phyloP scores from a whole-genome alignment of 1,139 yeast species.

The Diutina catenulata region DNA sequence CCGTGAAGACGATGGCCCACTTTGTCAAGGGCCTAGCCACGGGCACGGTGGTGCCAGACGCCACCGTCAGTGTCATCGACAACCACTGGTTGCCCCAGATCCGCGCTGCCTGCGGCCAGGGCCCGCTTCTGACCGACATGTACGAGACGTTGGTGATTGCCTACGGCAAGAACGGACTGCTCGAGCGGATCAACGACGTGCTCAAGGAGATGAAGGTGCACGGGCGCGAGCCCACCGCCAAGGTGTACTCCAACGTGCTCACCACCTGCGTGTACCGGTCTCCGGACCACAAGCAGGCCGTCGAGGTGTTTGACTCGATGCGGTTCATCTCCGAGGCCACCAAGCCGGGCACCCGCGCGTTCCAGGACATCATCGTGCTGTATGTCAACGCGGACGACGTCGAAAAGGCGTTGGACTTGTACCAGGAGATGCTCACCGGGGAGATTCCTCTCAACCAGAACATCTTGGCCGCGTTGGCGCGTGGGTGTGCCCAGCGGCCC shows the following conservation, averaged over 20 bases:
- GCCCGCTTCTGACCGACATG: conserved; percentile 15
- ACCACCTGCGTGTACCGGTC: conserved; percentile 52
- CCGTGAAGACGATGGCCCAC: conserved; percentile 27
- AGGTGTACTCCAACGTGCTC: conserved; percentile 50
- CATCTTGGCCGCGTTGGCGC: conserved; percentile 55
- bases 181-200: conserved; percentile 22
- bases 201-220: conserved; percentile 37
- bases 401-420: conserved; percentile 67
- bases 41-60: conserved; percentile 15
- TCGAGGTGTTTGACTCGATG: conserved; percentile 72
- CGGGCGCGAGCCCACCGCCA: conserved; percentile 43
- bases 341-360: conserved; percentile 56
- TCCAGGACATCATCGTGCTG: conserved; percentile 58
- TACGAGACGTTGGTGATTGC: conserved; percentile 29
- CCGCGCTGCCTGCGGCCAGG: conserved; percentile 11
- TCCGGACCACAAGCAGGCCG: conserved; percentile 48
- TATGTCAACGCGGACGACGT: conserved; percentile 51
- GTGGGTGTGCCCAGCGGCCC: conserved; percentile 53
- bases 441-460: conserved; percentile 23
- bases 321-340: conserved; percentile 58
- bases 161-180: conserved; percentile 22
- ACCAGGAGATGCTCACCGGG: conserved; percentile 48
- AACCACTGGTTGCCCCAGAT: conserved; percentile 12
- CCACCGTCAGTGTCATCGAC: conserved; percentile 17
- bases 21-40: conserved; percentile 31